phyloP scores from a whole-genome alignment of 2,329 filamentous ascomycete species.

The Cryphonectria japonica region DNA sequence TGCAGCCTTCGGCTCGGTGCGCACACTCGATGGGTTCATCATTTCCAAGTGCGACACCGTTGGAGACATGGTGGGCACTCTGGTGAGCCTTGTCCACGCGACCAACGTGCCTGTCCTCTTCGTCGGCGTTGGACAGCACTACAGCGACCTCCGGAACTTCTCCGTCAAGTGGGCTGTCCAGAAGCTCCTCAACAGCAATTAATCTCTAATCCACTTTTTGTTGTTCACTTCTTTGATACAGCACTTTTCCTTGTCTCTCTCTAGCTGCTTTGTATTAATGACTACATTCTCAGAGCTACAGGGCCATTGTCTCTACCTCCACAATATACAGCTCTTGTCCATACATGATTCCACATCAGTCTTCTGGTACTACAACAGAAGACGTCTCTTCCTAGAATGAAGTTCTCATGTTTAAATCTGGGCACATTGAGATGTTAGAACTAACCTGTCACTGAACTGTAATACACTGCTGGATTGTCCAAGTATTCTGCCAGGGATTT shows the following conservation, averaged over 20 bases:
- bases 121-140: slow-evolving; percentile 74
- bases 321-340: background rate
- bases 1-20: slow-evolving; percentile 79
- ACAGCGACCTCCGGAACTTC: slow-evolving; percentile 69
- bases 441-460: background rate
- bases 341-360: background rate
- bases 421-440: background rate
- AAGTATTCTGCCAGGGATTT: background rate
- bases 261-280: background rate
- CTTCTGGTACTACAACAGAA: background rate
- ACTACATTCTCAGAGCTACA: background rate
- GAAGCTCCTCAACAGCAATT: slow-evolving; percentile 61
- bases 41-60: slow-evolving; percentile 99
- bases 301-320: background rate
- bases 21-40: slow-evolving; percentile 92
- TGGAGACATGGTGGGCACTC: slow-evolving; percentile 95
- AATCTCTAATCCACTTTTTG: slow-evolving; percentile 27
- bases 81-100: slow-evolving; percentile 96
- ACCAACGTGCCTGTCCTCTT: slow-evolving; percentile 96
- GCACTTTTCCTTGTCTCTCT: background rate
- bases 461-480: too few species aligned
- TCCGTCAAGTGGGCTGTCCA: slow-evolving; percentile 73
- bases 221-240: background rate
- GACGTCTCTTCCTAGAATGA: background rate
- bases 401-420: background rate